Evolutionary conservation across 768 basidiomycete genomes (phyloP).

Genomic region (Boletus tomentosulus): DNA sequence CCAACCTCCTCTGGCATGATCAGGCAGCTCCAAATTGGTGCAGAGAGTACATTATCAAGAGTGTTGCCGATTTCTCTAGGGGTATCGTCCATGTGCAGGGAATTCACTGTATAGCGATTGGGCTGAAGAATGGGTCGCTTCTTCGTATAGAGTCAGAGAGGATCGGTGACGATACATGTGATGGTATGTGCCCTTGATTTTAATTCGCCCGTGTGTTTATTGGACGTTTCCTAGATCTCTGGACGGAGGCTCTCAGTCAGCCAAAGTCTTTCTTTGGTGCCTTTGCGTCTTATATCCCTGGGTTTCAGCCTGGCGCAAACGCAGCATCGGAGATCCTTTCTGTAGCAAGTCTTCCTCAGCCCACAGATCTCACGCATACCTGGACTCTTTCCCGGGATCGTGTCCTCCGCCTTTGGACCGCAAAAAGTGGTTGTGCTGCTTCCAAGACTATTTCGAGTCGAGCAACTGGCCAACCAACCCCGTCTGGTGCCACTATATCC

Average conservation of each 20-base stretch:
- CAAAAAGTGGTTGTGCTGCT: slow-evolving; percentile 68
- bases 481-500: slow-evolving; percentile 32
- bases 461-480: slow-evolving; percentile 30
- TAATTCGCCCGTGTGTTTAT: slow-evolving; percentile 6
- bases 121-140: slow-evolving; percentile 56
- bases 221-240: slow-evolving; percentile 49
- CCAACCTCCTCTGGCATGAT: slow-evolving; percentile 55
- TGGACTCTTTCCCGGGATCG: slow-evolving; percentile 89
- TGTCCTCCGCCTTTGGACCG: slow-evolving; percentile 80
- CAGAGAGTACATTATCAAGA: slow-evolving; percentile 65
- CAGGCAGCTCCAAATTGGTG: slow-evolving; percentile 53
- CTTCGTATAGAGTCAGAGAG: slow-evolving; percentile 67
- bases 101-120: slow-evolving; percentile 60
- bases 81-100: slow-evolving; percentile 65
- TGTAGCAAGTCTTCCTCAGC: slow-evolving; percentile 68
- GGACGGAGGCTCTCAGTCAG: slow-evolving; percentile 63
- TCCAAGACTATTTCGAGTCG: slow-evolving; percentile 48
- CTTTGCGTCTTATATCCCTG: slow-evolving; percentile 61
- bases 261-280: slow-evolving; percentile 65
- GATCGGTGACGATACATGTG: slow-evolving; percentile 47
- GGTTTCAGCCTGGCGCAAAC: slow-evolving; percentile 42
- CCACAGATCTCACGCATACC: slow-evolving; percentile 66
- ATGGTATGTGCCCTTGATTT: slow-evolving; percentile 45
- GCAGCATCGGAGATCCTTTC: slow-evolving; percentile 62
- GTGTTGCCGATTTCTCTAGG: slow-evolving; percentile 38